Percentiles rank a stretch among this genome's conserved stretches.
Conservation (phyloP, 2,329 filamentous ascomycete genomes). For the Knufia petricola region DNA sequence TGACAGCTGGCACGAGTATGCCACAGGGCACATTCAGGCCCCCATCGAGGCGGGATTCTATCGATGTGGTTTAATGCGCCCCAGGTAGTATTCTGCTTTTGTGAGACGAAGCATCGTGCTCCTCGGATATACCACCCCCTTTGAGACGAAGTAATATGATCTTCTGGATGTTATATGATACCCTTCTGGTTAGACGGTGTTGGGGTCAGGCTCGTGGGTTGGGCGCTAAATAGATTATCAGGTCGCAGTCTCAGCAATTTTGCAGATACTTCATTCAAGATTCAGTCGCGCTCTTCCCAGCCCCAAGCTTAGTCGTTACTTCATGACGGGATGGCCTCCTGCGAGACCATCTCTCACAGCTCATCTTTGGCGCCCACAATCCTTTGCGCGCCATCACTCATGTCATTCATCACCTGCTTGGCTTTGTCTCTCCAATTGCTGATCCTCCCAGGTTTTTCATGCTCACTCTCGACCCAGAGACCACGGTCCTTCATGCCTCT, state of each 20-base stretch:
- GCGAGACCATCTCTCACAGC: background rate
- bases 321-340: too few species aligned
- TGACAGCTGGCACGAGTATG: background rate
- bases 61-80: background rate
- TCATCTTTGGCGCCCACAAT: conserved; percentile 1
- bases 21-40: background rate
- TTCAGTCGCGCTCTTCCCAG: too few species aligned
- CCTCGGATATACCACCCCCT: background rate
- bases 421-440: conserved; percentile 1
- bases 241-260: background rate
- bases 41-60: conserved; percentile 4
- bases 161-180: background rate
- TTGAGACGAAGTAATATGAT: background rate
- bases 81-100: background rate
- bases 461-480: conserved; percentile 13
- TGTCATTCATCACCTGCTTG: background rate
- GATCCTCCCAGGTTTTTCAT: conserved; percentile 15
- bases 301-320: too few species aligned
- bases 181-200: background rate
- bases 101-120: background rate
- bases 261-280: too few species aligned
- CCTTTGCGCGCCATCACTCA: conserved; percentile 5
- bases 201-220: background rate
- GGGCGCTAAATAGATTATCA: background rate
- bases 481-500: conserved; percentile 29